Base-by-base conservation (phyloP, 2,329 filamentous ascomycete genomes). In the Talaromyces piceae region DNA sequence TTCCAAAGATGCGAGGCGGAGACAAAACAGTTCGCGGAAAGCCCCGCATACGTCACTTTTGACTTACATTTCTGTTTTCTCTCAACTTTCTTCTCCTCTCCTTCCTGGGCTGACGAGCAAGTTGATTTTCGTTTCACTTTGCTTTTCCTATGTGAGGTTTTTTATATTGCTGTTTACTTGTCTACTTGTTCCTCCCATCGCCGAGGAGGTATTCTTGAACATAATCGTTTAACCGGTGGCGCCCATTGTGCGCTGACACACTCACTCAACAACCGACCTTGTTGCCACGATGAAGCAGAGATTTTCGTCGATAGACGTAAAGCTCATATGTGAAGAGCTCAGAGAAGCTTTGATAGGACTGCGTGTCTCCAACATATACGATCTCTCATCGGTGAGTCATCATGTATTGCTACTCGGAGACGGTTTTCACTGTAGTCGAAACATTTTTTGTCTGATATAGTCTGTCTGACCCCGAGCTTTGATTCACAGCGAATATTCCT, bases 271-370 rank as follows among this genome's bases (percentile, higher is more conserved):
- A 27, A n/a, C 16, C 44, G 37, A 12, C 26, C 25, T 44, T 12
- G n/a, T n/a, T n/a, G 22, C 28, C 41, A 68, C 58, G 50, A 81
- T 81, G 78, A 81, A 81, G 68, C 78, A 80, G 61, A 73, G 78
- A 59, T 80, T 78, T 61, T 81, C 78, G 26, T 80, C 77, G 43
- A 65, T 80, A 45, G 78, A 81, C 60, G 77, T 80, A 53, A 63
- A 95, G 88, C 89, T 95, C 70, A 94, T 97, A 65, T 87, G 90
- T 51, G 88, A 95, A 67, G 93, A 98, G 79, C 86, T 98, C 56
- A 85, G 89, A 54, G 76, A 80, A 56, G 81, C 79, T 57, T 79
- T 98, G 49, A 81, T 86, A 53, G 82, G 82, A 53, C 78, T 97
- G 56, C 87, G 93, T 57, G 80, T 97, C 47, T 83, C 88, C 56